A percentile compares a stretch with the other conserved stretches of the same genome.
phyloP scores from a whole-genome alignment of 2,329 filamentous ascomycete genomes.

The Hypoxylon sp. region DNA sequence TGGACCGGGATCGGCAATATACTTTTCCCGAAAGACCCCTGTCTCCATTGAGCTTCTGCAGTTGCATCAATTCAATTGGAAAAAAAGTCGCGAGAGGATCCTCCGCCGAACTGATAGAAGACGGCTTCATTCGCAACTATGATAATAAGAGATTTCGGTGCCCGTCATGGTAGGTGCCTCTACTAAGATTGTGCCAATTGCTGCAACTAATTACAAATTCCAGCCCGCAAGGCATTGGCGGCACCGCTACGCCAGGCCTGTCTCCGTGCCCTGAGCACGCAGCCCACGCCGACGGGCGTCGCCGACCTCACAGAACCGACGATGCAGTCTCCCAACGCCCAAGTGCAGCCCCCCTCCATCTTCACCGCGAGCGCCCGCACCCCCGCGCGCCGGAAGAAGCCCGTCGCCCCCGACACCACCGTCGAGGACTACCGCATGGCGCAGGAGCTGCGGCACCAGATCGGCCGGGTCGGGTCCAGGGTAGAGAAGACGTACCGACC shows the following conservation, averaged over 20 bases:
- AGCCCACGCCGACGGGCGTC: conserved; percentile 39
- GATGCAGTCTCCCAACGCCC: conserved; percentile 37
- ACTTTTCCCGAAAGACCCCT: conserved; percentile 23
- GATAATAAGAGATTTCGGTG: conserved; percentile 52
- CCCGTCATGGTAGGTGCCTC: conserved; percentile 46
- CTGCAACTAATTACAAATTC: conserved; percentile 40
- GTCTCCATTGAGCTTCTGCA: conserved; percentile 6
- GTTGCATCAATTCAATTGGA: conserved; percentile 17
- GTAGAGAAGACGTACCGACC: conserved; percentile 72
- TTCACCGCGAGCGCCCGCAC: conserved; percentile 43
- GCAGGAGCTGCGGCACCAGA: conserved; percentile 58
- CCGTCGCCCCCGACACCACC: conserved; percentile 47
- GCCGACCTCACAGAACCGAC: conserved; percentile 41
- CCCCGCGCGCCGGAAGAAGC: conserved; percentile 37
- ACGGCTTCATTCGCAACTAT: conserved; percentile 38
- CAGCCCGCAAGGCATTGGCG: conserved; percentile 67
- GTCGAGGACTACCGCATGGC: conserved; percentile 54
- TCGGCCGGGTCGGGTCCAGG: conserved; percentile 61
- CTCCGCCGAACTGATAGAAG: conserved; percentile 21
- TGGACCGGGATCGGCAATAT: conserved; percentile 21
- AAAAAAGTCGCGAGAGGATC: conserved; percentile 37
- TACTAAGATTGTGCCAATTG: conserved; percentile 19
- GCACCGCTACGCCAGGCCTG: conserved; percentile 54
- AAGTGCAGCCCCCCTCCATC: conserved; percentile 43
- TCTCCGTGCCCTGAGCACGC: conserved; percentile 55